A percentile compares a stretch with the other conserved stretches of the same genome.
Conservation (phyloP, 352 stramenopile species). For the Pythium folliculosum region DNA sequence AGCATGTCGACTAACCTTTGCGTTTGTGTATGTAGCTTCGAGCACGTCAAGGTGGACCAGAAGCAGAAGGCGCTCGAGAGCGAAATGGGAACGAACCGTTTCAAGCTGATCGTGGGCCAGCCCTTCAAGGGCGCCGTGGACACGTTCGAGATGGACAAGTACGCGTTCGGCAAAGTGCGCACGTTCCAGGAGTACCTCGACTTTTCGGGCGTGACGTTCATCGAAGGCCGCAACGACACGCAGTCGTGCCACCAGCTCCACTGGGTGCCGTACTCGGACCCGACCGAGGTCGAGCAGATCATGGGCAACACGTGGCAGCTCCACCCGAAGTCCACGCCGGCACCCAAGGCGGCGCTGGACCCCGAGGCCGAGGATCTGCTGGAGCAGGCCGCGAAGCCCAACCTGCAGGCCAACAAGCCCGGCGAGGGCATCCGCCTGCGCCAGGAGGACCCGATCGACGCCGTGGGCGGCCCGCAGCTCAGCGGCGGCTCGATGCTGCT, state of each 20-base stretch:
- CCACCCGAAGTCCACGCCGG: conserved; percentile 9
- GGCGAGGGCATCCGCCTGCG: conserved; percentile 38
- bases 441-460: conserved; percentile 40
- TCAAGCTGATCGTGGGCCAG: conserved; percentile 36
- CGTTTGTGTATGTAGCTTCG: conserved; percentile 53
- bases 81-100: conserved; percentile 37
- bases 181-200: conserved; percentile 41
- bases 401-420: conserved; percentile 27
- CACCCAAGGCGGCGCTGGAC: conserved; percentile 7
- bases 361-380: conserved; percentile 20
- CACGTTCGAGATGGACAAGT: conserved; percentile 41
- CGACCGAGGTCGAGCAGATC: conserved; percentile 35
- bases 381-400: conserved; percentile 25
- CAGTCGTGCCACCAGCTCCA: conserved; percentile 44
- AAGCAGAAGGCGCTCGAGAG: conserved; percentile 33
- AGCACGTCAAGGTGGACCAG: conserved; percentile 39
- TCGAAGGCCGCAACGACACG: conserved; percentile 29
- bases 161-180: conserved; percentile 35
- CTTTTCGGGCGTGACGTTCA: conserved; percentile 39
- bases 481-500: conserved; percentile 45
- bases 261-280: conserved; percentile 42
- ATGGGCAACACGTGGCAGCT: conserved; percentile 30
- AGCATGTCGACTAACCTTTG: neutral
- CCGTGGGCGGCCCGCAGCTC: conserved; percentile 27
- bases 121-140: conserved; percentile 39